A percentile compares a stretch with the other conserved stretches of the same genome.
phyloP scores from a whole-genome alignment of 805 yeast genomes.

The Lipomyces sp. region DNA sequence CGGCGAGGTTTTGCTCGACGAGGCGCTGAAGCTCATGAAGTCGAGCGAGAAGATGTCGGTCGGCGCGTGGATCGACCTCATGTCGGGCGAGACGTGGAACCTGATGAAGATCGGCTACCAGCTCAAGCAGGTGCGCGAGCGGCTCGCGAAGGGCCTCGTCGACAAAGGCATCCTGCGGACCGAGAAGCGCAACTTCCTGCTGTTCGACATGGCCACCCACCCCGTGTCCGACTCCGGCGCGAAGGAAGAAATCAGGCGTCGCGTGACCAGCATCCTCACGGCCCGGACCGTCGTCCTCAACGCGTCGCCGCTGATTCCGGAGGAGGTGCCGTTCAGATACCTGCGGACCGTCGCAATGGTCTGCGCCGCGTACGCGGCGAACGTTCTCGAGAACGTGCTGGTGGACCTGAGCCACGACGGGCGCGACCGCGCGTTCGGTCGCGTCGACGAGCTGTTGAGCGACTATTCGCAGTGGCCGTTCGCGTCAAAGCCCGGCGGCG shows the following conservation, averaged over 20 bases:
- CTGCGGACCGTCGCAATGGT: slow-evolving; percentile 79
- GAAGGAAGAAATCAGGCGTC: slow-evolving; percentile 72
- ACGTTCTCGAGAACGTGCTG: slow-evolving; percentile 87
- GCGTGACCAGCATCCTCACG: slow-evolving; percentile 68
- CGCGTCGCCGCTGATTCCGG: slow-evolving; percentile 58
- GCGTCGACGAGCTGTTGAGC: slow-evolving; percentile 87
- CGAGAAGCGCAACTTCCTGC: slow-evolving; percentile 87
- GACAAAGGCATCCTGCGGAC: slow-evolving; percentile 96
- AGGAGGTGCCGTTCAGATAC: slow-evolving; percentile 60
- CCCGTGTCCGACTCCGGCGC: slow-evolving; percentile 85
- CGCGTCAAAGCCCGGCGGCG: slow-evolving; percentile 44
- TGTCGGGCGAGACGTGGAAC: slow-evolving; percentile 96
- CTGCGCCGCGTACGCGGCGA: slow-evolving; percentile 91
- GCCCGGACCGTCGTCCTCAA: slow-evolving; percentile 64
- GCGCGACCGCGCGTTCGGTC: slow-evolving; percentile 84
- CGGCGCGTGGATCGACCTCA: slow-evolving; percentile 86
- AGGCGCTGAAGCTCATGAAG: slow-evolving; percentile 86
- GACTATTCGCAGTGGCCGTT: slow-evolving; percentile 88
- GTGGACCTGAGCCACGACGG: slow-evolving; percentile 70
- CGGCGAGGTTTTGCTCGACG: slow-evolving; percentile 93
- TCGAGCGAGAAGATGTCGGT: slow-evolving; percentile 77
- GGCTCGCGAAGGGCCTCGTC: slow-evolving; percentile 93
- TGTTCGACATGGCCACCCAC: slow-evolving; percentile 98
- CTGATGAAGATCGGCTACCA: slow-evolving; percentile 90
- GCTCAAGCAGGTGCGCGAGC: slow-evolving; percentile 93